Base-by-base conservation (phyloP, 2,329 filamentous ascomycete species). In the Ceratocystis diversiconidia region DNA sequence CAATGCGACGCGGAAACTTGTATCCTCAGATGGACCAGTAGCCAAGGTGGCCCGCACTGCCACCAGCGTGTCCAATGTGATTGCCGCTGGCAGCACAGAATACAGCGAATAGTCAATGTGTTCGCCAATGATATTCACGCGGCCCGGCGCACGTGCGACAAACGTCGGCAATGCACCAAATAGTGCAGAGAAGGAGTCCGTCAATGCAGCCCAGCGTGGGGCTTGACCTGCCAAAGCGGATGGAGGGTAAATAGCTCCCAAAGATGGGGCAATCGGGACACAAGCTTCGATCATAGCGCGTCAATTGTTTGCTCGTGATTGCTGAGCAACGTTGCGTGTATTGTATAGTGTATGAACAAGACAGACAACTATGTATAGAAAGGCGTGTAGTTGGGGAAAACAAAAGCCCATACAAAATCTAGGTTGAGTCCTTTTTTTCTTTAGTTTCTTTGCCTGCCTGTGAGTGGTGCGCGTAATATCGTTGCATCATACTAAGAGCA, bases 41-140 rank as follows among this genome's bases (percentile, higher is more conserved):
- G 81, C 75, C 32, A 80, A 79, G 66, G 80, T 77, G 66, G 72
- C 80, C 71, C 74, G 82, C 46, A 96, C 89, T 63, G 92, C 94
- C 72, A 99, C 83, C 67, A 99, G 82, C 66, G 91, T 87, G 75
- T 99, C 94, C 69, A 90, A 89, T 5, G 89, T 90, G 70, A 97
- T 91, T 69, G 92, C 94, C 85, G 96, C 96, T 63, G 94, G 94
- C 28, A 99, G 81, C 67, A 96, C 92, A 71, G 94, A 87, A 79
- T 97, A 99, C 22, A 99, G 84, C 15, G 90, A 96, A 78, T 99
- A 99, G 79, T 99, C 94, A 72, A 99, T 96, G 78, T 99, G 94
- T 81, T 99, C 94, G 75, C 94, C 94, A 73, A 99, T 96, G 73
- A 99, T 94, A 78, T 97, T 97, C 70, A 99, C 94, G 70, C 94